Conservation (phyloP, 176 grass and related monocot genomes). For the Hordeum marinum region DNA sequence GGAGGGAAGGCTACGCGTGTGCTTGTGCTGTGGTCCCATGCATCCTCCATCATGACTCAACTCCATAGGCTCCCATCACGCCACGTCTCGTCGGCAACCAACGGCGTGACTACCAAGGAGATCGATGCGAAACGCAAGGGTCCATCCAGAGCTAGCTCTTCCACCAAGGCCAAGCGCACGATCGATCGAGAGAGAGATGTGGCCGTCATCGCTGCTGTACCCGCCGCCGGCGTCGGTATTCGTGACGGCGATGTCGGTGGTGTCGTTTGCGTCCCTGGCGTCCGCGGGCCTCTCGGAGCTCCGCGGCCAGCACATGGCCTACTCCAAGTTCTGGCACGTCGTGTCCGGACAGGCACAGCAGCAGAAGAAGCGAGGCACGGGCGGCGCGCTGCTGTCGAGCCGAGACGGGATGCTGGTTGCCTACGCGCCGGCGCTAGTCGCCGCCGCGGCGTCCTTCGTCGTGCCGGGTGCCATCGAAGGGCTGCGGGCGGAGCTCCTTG, state of each 20-base stretch:
- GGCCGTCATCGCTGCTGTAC: slow-evolving; percentile 35
- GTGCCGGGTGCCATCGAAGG: slow-evolving; percentile 34
- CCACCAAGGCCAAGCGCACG: background rate
- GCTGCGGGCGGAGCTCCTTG: slow-evolving; percentile 29
- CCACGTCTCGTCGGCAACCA: background rate
- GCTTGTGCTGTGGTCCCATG: background rate
- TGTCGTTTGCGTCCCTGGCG: slow-evolving; percentile 24
- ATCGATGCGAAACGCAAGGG: background rate
- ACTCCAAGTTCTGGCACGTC: slow-evolving; percentile 84
- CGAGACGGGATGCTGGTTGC: slow-evolving; percentile 55
- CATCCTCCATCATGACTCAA: background rate
- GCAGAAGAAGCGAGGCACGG: background rate
- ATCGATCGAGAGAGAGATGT: background rate
- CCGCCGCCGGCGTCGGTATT: slow-evolving; percentile 38
- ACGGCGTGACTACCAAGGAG: background rate
- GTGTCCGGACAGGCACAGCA: background rate
- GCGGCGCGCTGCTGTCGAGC: slow-evolving; percentile 17
- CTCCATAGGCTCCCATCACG: background rate
- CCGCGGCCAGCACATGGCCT: slow-evolving; percentile 41
- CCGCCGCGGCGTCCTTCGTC: slow-evolving; percentile 35
- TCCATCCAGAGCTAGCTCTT: background rate
- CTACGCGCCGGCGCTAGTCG: slow-evolving; percentile 56
- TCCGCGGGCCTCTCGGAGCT: slow-evolving; percentile 43
- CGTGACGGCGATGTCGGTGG: slow-evolving; percentile 43
- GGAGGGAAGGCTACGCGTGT: background rate